Evolutionary conservation across 2,329 filamentous ascomycete species (phyloP), one percentile per base, ranked within the genome.

Genomic region (Cladophialophora yegresii): DNA sequence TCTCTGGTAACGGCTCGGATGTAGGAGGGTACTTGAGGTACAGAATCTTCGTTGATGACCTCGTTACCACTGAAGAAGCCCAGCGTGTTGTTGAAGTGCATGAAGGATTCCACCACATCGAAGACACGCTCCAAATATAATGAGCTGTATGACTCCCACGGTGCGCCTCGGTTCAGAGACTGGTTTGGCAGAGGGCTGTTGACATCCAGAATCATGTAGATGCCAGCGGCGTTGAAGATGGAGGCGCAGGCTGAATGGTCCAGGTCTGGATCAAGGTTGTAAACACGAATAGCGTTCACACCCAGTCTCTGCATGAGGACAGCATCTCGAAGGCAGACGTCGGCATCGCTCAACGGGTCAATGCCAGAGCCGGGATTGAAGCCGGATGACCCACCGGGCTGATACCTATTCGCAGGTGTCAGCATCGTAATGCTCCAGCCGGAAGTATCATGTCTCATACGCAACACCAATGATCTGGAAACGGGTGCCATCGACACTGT

Each of bases 31-130:
- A 83, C 84, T 57, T 77, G 72, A 67, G 82, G 73, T 32, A 79
- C 77, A 54, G 82, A 85, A 10, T 85, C 73, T 72, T 88, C 83
- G 71, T 88, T 87, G 78, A 89, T 88, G 56, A 89, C 83, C 75
- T 89, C 87, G 72, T 90, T 89, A 40, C 85, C 87, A 30, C 84
- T 81, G 74, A 90, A 88, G 80, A 89, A 89, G 45, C 82, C 87
- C 28, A 89, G 78, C 2, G 83, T 83, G 75, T 89, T 89, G 62
- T 85, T 84, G 75, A 85, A 89, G 70, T 80, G 76, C 74, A 87
- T 88, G 81, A 89, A 89, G 5, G 84, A 84, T 74, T 89, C 86
- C 43, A 89, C 83, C 43, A 89, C 80, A 64, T 81, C 80, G 72
- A 88, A 89, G 68, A 86, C 81, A 69, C 85, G 83, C 62, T 77